Base-by-base conservation (phyloP, 768 basidiomycete species). In the Pisolithus sp. region DNA sequence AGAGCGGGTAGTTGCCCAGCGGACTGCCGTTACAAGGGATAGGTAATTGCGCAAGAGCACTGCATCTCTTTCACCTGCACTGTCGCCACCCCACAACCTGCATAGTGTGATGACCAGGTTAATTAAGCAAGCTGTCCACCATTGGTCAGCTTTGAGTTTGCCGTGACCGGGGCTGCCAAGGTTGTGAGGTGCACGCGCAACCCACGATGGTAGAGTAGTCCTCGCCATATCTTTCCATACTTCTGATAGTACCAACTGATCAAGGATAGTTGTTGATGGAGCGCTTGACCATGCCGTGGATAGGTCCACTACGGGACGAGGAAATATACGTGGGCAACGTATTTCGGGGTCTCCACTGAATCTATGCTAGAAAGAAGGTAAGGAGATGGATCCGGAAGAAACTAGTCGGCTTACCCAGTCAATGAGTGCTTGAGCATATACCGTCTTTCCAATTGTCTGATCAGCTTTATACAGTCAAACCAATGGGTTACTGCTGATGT, bases 101-200 rank as follows among this genome's bases (percentile, higher is more conserved):
- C 60, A 60, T 1, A 71, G 56, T 2, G 68, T 66, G 10, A 69
- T 61, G n/a, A 58, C 53, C 10, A 70, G 55, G 45, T 67, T 48
- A 13, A 67, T 41, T 0, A 57, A 60, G 37, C 63, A 62, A 1
- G 65, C 41, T 31, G 49, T 54, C 36, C 55, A 46, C 43, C 43
- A 64, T 46, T 70, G 54, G 51, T 67, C 52, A 23, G 67, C 67
- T 49, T 69, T 70, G 6, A 72, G 59, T 42, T 70, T 70, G n/a
- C 67, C 67, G 55, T 70, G 69, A 1, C 38, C 55, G 9, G 53
- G 31, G 37, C 70, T 63, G 12, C 70, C 68, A 41, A 69, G 56
- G 53, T 70, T 71, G 9, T 4, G 53, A 17, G 69, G 71, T 44
- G 60, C 66, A 1, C 58, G 56, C 18, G 60, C 49, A 23, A 65